Evolutionary conservation across 306 rosid genomes (phyloP), one percentile per base, ranked within the genome.

Genomic region (Citrullus amarus): DNA sequence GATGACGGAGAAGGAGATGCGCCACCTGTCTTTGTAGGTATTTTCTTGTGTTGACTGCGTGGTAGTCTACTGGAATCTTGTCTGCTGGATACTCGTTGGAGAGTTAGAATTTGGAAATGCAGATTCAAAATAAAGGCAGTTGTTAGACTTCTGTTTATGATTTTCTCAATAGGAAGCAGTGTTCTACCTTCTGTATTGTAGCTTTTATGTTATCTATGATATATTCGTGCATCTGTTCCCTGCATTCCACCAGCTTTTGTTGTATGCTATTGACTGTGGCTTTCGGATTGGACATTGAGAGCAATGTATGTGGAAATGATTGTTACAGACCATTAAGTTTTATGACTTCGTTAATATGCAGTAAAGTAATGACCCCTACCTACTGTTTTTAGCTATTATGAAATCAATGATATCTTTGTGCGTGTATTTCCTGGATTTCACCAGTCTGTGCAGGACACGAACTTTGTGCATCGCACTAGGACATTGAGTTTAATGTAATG

Each of bases 11-110:
- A 95, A 79, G 92, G 96, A 46, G 99, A 95, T 77, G 96, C 99
- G 36, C 93, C 97, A 32, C 99, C 97, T 86, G 89, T 91, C 66
- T 95, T 95, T 92, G 97, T 95, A 85, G 89, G 97, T 92, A 86
- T 86, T 86, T 79, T 84, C 60, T 75, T 80, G 43, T 71, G 55
- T 60, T 60, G 68, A 46, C 43, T 80, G 62, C 20, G 38, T 63
- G 50, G 13, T 58, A 25, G 28, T 50, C 16, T 4, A 22, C 46
- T 48, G 25, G 16, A 32, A 76, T 67, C 38, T 59, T 72, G 7
- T 25, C 54, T 69, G 22, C 62, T 53, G 28, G 10, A 32, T 32
- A 30, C 62, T 73, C 61, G 14, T 34, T 8, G 60, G 41, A 72
- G 22, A 28, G 43, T 72, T 69, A 2, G 56, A 41, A 74, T 30